A percentile compares a stretch with the other conserved stretches of the same genome.
These are phyloP conservation scores for Bullera alba DNA, from an alignment of 768 basidiomycete genomes.

Conservation along the genomic window DNA sequence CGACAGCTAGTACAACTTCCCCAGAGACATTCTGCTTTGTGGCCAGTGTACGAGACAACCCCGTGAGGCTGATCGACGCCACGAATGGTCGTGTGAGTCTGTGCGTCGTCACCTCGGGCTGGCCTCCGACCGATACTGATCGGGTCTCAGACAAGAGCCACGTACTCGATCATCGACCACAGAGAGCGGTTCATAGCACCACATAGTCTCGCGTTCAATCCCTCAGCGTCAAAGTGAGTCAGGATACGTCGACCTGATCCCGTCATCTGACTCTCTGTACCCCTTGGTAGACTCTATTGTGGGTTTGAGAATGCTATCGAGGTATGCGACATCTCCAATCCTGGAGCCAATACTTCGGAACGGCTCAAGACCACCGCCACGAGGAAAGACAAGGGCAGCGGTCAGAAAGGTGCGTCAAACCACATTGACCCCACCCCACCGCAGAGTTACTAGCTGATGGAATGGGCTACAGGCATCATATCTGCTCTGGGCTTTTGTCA, in stretches of 20 bases:
- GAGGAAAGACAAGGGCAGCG: slow-evolving; percentile 72
- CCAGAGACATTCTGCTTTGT: slow-evolving; percentile 73
- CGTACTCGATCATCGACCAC: slow-evolving; percentile 87
- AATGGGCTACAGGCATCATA: slow-evolving; percentile 89
- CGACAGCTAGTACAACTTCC: slow-evolving; percentile 57
- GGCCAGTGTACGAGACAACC: slow-evolving; percentile 73
- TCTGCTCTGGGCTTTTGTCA: slow-evolving; percentile 74
- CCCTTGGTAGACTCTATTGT: slow-evolving; percentile 59
- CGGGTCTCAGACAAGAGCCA: slow-evolving; percentile 66
- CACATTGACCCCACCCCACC: neutral
- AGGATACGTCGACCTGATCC: neutral
- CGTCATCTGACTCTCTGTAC: neutral
- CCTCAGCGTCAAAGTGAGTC: slow-evolving; percentile 58
- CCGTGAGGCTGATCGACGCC: slow-evolving; percentile 78
- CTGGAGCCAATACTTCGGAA: slow-evolving; percentile 58
- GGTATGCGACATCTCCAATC: slow-evolving; percentile 66
- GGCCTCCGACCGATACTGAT: slow-evolving; percentile 1
- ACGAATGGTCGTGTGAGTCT: slow-evolving; percentile 59
- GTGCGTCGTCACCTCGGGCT: neutral
- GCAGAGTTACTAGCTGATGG: neutral
- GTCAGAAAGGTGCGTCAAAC: slow-evolving; percentile 64
- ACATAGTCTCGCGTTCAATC: slow-evolving; percentile 72
- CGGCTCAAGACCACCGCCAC: slow-evolving; percentile 65
- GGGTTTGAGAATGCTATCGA: slow-evolving; percentile 81
- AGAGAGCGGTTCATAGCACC: slow-evolving; percentile 86